A percentile compares a stretch with the other conserved stretches of the same genome.
phyloP scores from a whole-genome alignment of 768 basidiomycete genomes.

The Tulasnella sp. region DNA sequence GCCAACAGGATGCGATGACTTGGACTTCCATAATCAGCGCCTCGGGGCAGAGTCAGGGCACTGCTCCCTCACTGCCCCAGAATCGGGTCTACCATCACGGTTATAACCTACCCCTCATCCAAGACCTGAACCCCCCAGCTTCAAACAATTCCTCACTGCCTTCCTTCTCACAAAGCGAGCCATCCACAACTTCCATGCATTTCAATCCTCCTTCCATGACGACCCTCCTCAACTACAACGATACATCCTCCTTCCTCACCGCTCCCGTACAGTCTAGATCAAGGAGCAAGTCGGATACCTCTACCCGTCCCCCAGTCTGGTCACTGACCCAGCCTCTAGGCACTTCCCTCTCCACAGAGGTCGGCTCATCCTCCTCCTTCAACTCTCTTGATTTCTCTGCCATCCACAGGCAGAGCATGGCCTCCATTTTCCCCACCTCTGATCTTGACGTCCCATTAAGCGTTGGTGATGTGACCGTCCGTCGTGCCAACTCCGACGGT shows the following conservation, averaged over 20 bases:
- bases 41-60: conserved; percentile 16
- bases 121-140: neutral
- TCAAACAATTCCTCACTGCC: conserved; percentile 2
- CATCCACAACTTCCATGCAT: neutral
- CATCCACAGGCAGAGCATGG: conserved; percentile 5
- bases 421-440: neutral
- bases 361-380: neutral
- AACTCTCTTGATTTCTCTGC: conserved; percentile 13
- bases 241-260: neutral
- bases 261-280: neutral
- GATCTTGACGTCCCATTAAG: neutral
- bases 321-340: conserved; percentile 26
- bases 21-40: conserved; percentile 12
- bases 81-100: conserved; percentile 10
- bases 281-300: conserved; percentile 13
- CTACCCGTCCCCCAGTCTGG: conserved; percentile 21
- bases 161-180: neutral
- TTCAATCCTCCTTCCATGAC: conserved; percentile 1
- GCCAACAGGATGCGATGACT: conserved; percentile 7
- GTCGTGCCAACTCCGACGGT: conserved; percentile 41
- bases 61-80: conserved; percentile 14
- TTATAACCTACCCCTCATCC: conserved; percentile 8
- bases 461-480: conserved; percentile 27
- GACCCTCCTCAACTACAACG: neutral
- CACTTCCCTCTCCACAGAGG: conserved; percentile 20